Conservation (phyloP, 148 eudicot species). For the Chenopodium quinoa region DNA sequence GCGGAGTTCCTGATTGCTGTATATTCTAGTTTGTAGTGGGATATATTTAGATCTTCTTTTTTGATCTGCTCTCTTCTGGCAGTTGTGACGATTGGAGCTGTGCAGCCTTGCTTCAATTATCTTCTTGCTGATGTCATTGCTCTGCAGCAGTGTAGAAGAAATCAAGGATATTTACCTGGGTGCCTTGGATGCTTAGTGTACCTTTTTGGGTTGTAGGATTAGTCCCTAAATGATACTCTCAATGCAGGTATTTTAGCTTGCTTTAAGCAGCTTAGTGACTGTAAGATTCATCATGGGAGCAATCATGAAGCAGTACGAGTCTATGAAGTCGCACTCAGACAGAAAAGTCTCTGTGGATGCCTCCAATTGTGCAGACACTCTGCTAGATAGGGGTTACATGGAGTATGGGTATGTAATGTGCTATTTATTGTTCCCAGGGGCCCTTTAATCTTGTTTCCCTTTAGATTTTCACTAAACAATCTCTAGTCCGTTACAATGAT, state of each 20-base stretch:
- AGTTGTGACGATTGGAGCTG: constrained; percentile 69
- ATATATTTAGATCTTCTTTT: constrained; percentile 40
- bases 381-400: constrained; percentile 53
- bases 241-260: constrained; percentile 69
- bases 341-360: constrained; percentile 20
- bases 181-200: constrained; percentile 47
- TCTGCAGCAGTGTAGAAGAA: constrained; percentile 57
- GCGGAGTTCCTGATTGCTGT: constrained; percentile 52
- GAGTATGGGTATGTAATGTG: constrained; percentile 59
- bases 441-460: neutral
- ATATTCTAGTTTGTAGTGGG: constrained; percentile 32
- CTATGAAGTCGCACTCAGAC: constrained; percentile 23
- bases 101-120: constrained; percentile 56
- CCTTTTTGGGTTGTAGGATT: constrained; percentile 41
- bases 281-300: constrained; percentile 30
- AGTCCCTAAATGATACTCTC: constrained; percentile 43
- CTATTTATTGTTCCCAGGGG: neutral
- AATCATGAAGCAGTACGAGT: constrained; percentile 10
- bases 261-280: constrained; percentile 37
- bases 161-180: constrained; percentile 51
- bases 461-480: neutral
- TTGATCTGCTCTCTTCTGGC: constrained; percentile 44
- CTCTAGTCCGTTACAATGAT: neutral
- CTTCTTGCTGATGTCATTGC: constrained; percentile 62
- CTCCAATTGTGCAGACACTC: constrained; percentile 21